Conservation (phyloP, 2,329 filamentous ascomycete species). For the Pestalotiopsis sp. region DNA sequence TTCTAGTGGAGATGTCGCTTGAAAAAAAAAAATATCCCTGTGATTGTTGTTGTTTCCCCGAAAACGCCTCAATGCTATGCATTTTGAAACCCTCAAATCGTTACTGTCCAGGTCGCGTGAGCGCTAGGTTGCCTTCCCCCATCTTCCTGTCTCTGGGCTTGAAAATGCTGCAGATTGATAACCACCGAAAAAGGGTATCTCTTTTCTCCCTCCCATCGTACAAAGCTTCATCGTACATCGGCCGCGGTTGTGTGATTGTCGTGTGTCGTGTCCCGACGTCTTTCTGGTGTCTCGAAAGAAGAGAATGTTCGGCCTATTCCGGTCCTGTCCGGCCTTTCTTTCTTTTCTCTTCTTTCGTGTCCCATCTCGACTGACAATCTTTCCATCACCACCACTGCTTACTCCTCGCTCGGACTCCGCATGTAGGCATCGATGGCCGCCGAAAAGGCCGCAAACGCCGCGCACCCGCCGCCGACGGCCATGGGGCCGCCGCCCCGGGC, state of each 20-base stretch:
- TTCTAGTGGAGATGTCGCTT: conserved; percentile 27
- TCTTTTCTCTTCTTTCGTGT: not conserved
- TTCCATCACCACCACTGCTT: conserved; percentile 16
- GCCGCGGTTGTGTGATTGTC: not conserved
- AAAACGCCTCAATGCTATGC: conserved; percentile 32
- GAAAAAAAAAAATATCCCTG: no score
- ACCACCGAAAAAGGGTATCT: not conserved
- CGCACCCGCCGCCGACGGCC: conserved; percentile 84
- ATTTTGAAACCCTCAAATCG: conserved; percentile 6
- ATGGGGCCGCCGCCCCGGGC: conserved; percentile 87
- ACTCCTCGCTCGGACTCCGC: conserved; percentile 72
- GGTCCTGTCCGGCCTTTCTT: conserved; percentile 3
- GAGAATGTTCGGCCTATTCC: not conserved
- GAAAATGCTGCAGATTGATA: not conserved
- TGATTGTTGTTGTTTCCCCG: conserved; percentile 4
- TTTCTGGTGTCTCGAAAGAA: conserved; percentile 5
- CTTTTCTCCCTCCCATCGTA: not conserved
- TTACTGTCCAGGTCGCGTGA: conserved; percentile 10
- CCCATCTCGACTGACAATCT: conserved; percentile 14
- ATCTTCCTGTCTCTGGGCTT: not conserved
- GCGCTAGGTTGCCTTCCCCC: not conserved
- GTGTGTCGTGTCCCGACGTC: conserved; percentile 16
- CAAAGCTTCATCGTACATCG: conserved; percentile 1
- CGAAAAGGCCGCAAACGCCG: conserved; percentile 90
- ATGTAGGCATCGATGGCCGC: conserved; percentile 92